phyloP scores from a whole-genome alignment of 495 filamentous ascomycete genomes.

The Terfezia claveryi region DNA sequence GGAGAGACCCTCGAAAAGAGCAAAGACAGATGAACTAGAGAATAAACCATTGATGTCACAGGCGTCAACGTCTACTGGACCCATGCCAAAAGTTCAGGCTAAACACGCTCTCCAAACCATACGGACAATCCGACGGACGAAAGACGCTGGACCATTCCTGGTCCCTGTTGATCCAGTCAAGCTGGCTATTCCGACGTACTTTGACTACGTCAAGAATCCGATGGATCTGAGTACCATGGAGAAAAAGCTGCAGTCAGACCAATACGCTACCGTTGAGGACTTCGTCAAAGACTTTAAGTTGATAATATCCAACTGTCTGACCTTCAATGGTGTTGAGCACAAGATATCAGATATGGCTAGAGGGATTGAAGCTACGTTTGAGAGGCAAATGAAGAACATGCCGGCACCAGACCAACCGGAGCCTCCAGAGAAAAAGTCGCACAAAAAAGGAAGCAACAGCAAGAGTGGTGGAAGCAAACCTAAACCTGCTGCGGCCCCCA shows the following conservation, averaged over 20 bases:
- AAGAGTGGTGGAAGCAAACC: conserved; percentile 19
- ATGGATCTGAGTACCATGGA: conserved; percentile 76
- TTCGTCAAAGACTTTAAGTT: conserved; percentile 49
- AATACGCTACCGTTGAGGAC: conserved; percentile 40
- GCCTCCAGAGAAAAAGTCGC: conserved; percentile 26
- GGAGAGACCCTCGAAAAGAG: conserved; percentile 57
- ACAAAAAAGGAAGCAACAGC: conserved; percentile 22
- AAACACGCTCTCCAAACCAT: conserved; percentile 31
- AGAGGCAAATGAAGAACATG: conserved; percentile 32
- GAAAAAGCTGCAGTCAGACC: conserved; percentile 32
- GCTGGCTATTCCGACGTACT: conserved; percentile 50
- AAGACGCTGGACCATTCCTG: conserved; percentile 47
- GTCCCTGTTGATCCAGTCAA: conserved; percentile 49
- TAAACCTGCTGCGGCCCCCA: conserved; percentile 14
- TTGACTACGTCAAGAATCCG: conserved; percentile 44
- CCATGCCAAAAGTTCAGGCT: conserved; percentile 21
- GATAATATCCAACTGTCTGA: conserved; percentile 49
- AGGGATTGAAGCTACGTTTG: conserved; percentile 38
- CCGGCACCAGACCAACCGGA: conserved; percentile 27
- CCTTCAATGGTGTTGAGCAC: conserved; percentile 67
- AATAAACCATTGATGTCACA: conserved; percentile 8
- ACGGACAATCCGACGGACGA: conserved; percentile 57
- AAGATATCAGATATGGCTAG: conserved; percentile 39
- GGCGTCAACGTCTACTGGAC: conserved; percentile 6
- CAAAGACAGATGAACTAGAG: conserved; percentile 35